Percentiles rank a stretch among this genome's conserved stretches.
Conservation (phyloP, 306 rosid species). For the Echinosophora koreensis region DNA sequence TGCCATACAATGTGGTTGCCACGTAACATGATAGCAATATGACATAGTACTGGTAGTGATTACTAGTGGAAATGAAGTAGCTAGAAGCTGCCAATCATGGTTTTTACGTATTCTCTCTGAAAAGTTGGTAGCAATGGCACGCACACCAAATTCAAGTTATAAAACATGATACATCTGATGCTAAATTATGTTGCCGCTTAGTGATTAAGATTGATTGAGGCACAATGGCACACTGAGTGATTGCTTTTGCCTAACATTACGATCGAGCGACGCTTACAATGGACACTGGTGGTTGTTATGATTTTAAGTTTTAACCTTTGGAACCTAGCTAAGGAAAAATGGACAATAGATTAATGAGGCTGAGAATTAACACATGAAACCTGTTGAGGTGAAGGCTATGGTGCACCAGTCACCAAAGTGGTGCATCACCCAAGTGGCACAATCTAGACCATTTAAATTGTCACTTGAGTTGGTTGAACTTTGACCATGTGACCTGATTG, state of each 20-base stretch:
- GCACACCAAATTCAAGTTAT: background rate
- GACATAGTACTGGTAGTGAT: background rate
- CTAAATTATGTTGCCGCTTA: background rate
- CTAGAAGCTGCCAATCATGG: background rate
- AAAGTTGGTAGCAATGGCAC: background rate
- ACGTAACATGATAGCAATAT: constrained; percentile 3
- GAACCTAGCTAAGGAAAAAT: too few species aligned
- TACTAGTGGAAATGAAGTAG: constrained; percentile 7
- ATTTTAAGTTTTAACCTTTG: too few species aligned
- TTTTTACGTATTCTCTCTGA: background rate
- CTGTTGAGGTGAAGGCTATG: too few species aligned
- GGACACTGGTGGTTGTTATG: too few species aligned
- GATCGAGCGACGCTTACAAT: too few species aligned
- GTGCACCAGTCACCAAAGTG: too few species aligned
- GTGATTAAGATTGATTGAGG: background rate
- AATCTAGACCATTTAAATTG: too few species aligned
- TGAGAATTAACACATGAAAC: too few species aligned
- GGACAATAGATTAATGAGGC: too few species aligned
- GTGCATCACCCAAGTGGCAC: too few species aligned
- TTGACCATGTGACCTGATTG: too few species aligned
- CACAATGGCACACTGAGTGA: background rate
- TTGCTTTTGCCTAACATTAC: constrained; percentile 1
- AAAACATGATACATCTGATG: background rate
- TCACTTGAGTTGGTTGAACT: too few species aligned
- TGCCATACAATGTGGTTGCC: constrained; percentile 30